Base-by-base conservation (phyloP, 1,284 basidiomycete genomes). In the Microbotryum intermedium region DNA sequence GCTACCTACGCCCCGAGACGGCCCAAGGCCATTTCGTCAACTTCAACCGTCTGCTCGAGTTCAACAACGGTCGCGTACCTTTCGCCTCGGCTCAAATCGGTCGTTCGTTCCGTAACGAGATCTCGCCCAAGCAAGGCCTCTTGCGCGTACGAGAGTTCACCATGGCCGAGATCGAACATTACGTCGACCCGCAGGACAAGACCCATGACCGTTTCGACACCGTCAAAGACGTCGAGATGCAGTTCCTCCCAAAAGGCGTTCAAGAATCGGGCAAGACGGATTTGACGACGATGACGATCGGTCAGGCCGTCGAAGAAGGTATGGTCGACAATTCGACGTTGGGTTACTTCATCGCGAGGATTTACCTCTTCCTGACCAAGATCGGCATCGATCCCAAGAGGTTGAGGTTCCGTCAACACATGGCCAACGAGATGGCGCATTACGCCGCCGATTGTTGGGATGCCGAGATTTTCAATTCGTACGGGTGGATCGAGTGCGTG, bases 151-250 rank as follows among this genome's bases (percentile, higher is more conserved):
- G 77, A 68, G 95, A 99, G 75, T 99, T 98, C 78, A 95, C 90
- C 43, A 97, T 99, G 94, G 95, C 92, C 57, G 95, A 98, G 79
- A 97, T 99, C 75, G 95, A 99, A 78, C 94, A 99, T 79, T 99
- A 81, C 71, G 94, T 98, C 69, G 94, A 98, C 78, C 95, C 94
- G 8, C 81, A 83, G 57, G 86, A 97, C 79, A 99, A 98, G 79
- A 78, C 76, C 25, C 95, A 98, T 77, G 79, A 82, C 26, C 83
- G 85, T 42, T 99, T 98, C 80, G 74, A 74, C 61, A 89, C 94
- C 70, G 84, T 90, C 66, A 83, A 84, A 65, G 82, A 90, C 70
- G 79, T 90, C 66, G 81, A 80, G 47, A 80, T 97, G 45, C 78
- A 82, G 23, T 81, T 97, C 57, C 82, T 98, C 55, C 85, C 93